phyloP scores from a whole-genome alignment of 768 basidiomycete species.

The Krasilnikovozyma curviuscula region DNA sequence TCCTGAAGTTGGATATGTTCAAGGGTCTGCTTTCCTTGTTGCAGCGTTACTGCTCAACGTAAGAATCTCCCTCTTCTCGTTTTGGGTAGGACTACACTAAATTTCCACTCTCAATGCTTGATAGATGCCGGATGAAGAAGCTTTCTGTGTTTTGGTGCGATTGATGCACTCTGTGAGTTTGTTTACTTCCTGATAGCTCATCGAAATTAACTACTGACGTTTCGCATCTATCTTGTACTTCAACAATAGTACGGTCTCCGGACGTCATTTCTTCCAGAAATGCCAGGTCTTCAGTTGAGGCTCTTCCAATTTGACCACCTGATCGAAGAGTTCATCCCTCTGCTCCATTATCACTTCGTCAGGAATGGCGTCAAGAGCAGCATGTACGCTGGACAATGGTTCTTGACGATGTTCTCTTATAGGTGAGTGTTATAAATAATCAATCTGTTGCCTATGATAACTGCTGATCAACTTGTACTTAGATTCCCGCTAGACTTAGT shows the following conservation, averaged over 20 bases:
- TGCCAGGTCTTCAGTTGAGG: constrained; percentile 89
- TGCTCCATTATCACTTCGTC: constrained; percentile 78
- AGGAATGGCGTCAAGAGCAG: constrained; percentile 89
- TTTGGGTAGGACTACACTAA: too few species aligned
- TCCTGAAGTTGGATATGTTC: constrained; percentile 88
- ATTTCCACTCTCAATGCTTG: not conserved
- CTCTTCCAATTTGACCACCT: constrained; percentile 83
- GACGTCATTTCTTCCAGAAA: constrained; percentile 94
- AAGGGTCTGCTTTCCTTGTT: constrained; percentile 89
- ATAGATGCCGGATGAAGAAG: constrained; percentile 99
- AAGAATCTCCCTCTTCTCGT: constrained; percentile 19
- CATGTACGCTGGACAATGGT: constrained; percentile 99
- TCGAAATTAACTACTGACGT: not conserved
- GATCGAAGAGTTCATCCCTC: constrained; percentile 77
- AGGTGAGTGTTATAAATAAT: constrained; percentile 34
- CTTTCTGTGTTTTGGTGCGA: constrained; percentile 82
- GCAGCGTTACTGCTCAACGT: constrained; percentile 84
- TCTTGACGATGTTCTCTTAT: constrained; percentile 90
- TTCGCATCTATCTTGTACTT: not conserved
- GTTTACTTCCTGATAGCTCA: not conserved
- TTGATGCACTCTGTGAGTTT: constrained; percentile 55
- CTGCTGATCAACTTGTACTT: not conserved
- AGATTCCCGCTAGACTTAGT: constrained; percentile 90
- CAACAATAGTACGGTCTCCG: constrained; percentile 53
- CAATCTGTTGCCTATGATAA: not conserved